Percentiles rank a stretch among this genome's conserved stretches.
These are phyloP conservation scores for Farysia itapuensis DNA, from an alignment of 1,284 basidiomycete species.

Conservation along the genomic window DNA sequence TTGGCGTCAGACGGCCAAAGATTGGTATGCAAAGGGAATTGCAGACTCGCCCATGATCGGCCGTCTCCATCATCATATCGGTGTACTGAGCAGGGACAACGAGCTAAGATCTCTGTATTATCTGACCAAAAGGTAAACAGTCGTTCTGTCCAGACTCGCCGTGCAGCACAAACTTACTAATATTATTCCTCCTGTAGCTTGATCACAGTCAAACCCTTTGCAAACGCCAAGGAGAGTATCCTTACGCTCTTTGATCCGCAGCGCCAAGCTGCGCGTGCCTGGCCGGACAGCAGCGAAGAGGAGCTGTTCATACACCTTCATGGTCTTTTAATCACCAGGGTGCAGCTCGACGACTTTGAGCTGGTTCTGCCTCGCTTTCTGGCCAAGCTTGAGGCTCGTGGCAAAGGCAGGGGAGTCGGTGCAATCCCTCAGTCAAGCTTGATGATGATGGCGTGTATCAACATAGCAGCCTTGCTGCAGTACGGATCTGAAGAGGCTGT, in stretches of 20 bases:
- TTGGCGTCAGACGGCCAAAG: slow-evolving; percentile 84
- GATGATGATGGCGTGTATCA: slow-evolving; percentile 91
- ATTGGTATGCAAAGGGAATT: slow-evolving; percentile 89
- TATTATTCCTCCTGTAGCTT: slow-evolving; percentile 63
- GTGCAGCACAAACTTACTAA: too few relatives aligned
- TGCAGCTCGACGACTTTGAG: slow-evolving; percentile 86
- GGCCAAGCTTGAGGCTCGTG: slow-evolving; percentile 67
- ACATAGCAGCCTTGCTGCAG: slow-evolving; percentile 79
- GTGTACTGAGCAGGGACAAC: slow-evolving; percentile 76
- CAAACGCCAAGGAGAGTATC: slow-evolving; percentile 81
- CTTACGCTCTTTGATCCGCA: slow-evolving; percentile 78
- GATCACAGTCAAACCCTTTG: slow-evolving; percentile 70
- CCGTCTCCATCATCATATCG: slow-evolving; percentile 91
- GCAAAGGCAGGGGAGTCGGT: slow-evolving; percentile 12
- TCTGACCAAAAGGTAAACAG: slow-evolving; percentile 85
- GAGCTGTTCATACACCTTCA: slow-evolving; percentile 90
- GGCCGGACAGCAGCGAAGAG: slow-evolving; percentile 72
- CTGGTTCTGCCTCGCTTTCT: slow-evolving; percentile 79
- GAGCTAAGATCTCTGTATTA: slow-evolving; percentile 88
- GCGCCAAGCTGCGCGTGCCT: slow-evolving; percentile 64
- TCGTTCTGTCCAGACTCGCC: too few relatives aligned
- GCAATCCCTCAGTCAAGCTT: slow-evolving; percentile 72
- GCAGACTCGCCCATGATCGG: slow-evolving; percentile 86
- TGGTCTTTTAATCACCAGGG: slow-evolving; percentile 92
- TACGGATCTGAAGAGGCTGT: slow-evolving; percentile 79